phyloP scores from a whole-genome alignment of 257 asterid genomes.

The Verbascum thapsus region DNA sequence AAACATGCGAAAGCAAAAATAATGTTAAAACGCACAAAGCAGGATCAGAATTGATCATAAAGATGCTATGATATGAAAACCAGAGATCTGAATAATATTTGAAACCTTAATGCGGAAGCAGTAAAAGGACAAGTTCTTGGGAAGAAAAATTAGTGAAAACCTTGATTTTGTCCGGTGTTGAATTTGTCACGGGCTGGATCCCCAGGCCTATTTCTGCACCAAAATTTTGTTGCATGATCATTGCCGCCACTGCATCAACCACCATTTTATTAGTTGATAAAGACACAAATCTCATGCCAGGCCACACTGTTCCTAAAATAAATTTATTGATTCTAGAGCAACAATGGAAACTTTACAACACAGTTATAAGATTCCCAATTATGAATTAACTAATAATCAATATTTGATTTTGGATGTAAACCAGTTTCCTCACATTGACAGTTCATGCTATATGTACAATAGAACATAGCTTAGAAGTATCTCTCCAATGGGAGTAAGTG shows the following conservation, averaged over 20 bases:
- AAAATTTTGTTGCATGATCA: constrained; percentile 94
- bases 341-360: constrained; percentile 16
- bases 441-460: background rate
- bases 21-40: constrained; percentile 1
- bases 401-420: constrained; percentile 1
- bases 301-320: background rate
- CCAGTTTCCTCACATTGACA: constrained; percentile 1
- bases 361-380: constrained; percentile 22
- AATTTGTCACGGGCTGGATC: constrained; percentile 87
- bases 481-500: background rate
- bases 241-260: constrained; percentile 92
- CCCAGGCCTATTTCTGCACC: constrained; percentile 99
- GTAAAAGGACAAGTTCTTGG: constrained; percentile 1
- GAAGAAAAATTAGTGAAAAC: constrained; percentile 36
- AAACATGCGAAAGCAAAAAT: background rate
- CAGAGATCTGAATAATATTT: background rate
- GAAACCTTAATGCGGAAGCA: constrained; percentile 24
- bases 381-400: constrained; percentile 2
- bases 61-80: constrained; percentile 21
- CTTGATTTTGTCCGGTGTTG: constrained; percentile 62
- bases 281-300: constrained; percentile 1
- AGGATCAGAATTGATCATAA: constrained; percentile 16
- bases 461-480: background rate
- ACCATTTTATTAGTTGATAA: constrained; percentile 16
- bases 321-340: constrained; percentile 22